A percentile compares a stretch with the other conserved stretches of the same genome.
These are phyloP conservation scores for Fusarium cicatricum DNA, from an alignment of 2,329 filamentous ascomycete genomes.

Conservation along the genomic window DNA sequence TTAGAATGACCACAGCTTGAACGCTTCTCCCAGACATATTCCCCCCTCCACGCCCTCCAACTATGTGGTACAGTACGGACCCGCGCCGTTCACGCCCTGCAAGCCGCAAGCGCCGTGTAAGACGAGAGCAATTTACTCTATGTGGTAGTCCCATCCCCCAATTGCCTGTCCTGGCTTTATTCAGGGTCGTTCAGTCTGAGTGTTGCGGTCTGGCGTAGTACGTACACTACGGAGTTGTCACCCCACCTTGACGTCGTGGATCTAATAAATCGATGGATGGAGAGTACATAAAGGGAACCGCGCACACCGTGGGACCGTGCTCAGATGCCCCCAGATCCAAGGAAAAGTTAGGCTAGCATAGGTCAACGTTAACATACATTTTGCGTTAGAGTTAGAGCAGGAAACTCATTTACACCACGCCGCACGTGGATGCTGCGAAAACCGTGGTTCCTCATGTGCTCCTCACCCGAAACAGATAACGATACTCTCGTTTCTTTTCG, in stretches of 20 bases:
- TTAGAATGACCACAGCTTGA: constrained; percentile 10
- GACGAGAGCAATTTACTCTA: neutral
- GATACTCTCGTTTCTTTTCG: neutral
- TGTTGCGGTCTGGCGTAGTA: neutral
- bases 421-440: neutral
- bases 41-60: too few relatives aligned
- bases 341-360: too few relatives aligned
- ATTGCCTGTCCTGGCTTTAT: neutral
- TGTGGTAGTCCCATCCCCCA: neutral
- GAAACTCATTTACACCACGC: too few relatives aligned
- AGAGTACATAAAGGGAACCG: neutral
- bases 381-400: too few relatives aligned
- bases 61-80: too few relatives aligned
- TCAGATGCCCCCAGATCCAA: constrained; percentile 21
- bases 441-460: constrained; percentile 10
- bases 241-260: constrained; percentile 18
- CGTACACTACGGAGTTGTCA: too few relatives aligned
- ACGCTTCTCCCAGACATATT: too few relatives aligned
- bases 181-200: neutral
- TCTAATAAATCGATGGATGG: constrained; percentile 8
- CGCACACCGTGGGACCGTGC: constrained; percentile 4
- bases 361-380: too few relatives aligned
- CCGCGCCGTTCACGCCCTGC: constrained; percentile 8
- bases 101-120: constrained; percentile 3
- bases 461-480: constrained; percentile 1